These are phyloP conservation scores for Lablab purpureus DNA, from an alignment of 306 rosid genomes.

Conservation along the genomic window DNA sequence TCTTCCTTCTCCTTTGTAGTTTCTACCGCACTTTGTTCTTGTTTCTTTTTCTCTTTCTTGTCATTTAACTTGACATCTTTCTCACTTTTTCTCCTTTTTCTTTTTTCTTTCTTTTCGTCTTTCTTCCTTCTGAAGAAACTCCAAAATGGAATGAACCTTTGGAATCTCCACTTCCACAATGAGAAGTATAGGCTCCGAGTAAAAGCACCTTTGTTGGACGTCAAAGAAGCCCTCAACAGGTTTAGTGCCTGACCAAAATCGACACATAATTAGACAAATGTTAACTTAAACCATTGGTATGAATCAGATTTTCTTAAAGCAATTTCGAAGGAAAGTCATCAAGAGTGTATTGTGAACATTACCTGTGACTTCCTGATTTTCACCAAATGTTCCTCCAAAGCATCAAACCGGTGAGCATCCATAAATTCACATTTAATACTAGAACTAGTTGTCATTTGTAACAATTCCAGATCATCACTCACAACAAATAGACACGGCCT, in stretches of 20 bases:
- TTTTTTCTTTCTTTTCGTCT: not conserved
- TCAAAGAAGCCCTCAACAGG: conserved; percentile 16
- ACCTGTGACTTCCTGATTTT: not conserved
- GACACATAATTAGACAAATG: not conserved
- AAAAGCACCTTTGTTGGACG: not conserved
- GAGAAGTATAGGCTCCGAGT: not conserved
- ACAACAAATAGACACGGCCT: not conserved
- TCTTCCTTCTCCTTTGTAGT: not conserved
- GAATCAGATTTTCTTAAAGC: not conserved
- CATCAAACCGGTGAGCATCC: not conserved
- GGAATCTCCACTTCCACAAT: not conserved
- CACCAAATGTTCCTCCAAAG: conserved; percentile 6
- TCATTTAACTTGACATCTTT: no score
- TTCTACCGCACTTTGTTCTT: no score
- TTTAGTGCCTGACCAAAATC: conserved; percentile 14
- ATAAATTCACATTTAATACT: not conserved
- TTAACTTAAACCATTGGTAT: not conserved
- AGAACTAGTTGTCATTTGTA: not conserved
- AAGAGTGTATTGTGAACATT: not conserved
- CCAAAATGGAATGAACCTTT: not conserved
- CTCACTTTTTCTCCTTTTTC: not conserved
- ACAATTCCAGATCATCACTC: not conserved
- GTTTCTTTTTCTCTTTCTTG: not conserved
- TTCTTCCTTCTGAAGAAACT: no score
- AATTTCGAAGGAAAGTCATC: not conserved